Conservation (phyloP, 257 asterid species). For the Rehmannia glutinosa region DNA sequence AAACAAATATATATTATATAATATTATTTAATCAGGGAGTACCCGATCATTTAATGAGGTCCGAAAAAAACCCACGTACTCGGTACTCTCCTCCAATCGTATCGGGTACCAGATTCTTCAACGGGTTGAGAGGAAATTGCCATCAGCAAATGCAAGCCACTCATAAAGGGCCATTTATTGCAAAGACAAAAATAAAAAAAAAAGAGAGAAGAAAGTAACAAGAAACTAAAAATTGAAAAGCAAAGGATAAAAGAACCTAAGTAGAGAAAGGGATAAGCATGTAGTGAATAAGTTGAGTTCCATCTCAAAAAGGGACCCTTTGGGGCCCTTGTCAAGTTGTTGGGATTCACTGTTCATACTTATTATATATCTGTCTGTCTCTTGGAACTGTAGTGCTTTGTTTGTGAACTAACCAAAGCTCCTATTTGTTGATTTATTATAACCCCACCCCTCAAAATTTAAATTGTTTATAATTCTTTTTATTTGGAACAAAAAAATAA, state of each 20-base stretch:
- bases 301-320: slow-evolving; percentile 21
- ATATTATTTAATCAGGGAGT: too few relatives aligned
- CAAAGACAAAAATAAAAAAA: neutral
- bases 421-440: slow-evolving; percentile 6
- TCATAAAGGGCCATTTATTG: slow-evolving; percentile 7
- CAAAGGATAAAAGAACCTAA: neutral
- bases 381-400: slow-evolving; percentile 25
- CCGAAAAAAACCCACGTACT: too few relatives aligned
- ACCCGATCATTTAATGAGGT: too few relatives aligned
- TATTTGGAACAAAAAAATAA: slow-evolving; percentile 17
- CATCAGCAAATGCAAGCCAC: slow-evolving; percentile 12
- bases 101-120: too few relatives aligned
- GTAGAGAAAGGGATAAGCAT: slow-evolving; percentile 27
- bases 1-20: too few relatives aligned
- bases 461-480: neutral
- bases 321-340: slow-evolving; percentile 33
- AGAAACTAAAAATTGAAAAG: neutral
- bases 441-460: neutral
- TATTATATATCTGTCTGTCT: slow-evolving; percentile 11
- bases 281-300: slow-evolving; percentile 26
- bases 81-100: too few relatives aligned
- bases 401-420: slow-evolving; percentile 10
- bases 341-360: slow-evolving; percentile 28
- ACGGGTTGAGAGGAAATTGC: too few relatives aligned
- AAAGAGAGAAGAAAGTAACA: neutral